Conservation (phyloP, 331 rosid species). For the Saraca asoca region DNA sequence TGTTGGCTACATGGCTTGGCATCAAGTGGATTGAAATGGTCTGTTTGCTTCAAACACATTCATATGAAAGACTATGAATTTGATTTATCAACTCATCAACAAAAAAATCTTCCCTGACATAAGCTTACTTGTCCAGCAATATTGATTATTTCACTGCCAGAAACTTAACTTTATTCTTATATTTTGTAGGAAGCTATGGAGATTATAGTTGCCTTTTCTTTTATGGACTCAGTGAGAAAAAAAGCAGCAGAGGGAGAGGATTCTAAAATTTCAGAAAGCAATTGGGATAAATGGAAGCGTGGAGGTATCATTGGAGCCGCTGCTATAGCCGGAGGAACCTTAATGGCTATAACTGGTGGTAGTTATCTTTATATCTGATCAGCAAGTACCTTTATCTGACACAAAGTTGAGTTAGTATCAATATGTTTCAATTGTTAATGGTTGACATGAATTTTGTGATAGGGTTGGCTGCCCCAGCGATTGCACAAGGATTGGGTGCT, state of each 20-base stretch:
- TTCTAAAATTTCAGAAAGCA: conserved; percentile 44
- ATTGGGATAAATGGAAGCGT: conserved; percentile 87
- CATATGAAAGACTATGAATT: conserved; percentile 28
- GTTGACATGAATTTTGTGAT: conserved; percentile 36
- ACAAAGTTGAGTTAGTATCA: conserved; percentile 22
- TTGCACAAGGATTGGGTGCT: conserved; percentile 90
- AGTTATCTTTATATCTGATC: conserved; percentile 34
- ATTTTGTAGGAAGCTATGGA: conserved; percentile 84
- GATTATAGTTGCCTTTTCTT: conserved; percentile 74
- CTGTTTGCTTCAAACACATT: conserved; percentile 37
- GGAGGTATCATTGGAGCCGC: conserved; percentile 93
- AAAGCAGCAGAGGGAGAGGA: conserved; percentile 46
- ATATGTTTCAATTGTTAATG: conserved; percentile 1
- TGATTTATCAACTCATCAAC: too few relatives aligned
- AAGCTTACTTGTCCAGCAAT: too few relatives aligned
- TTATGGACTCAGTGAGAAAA: conserved; percentile 60
- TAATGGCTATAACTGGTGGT: conserved; percentile 96
- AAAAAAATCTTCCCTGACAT: not conserved
- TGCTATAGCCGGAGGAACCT: conserved; percentile 90
- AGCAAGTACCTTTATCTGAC: conserved; percentile 14
- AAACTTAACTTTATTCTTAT: conserved; percentile 15
- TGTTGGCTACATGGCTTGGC: conserved; percentile 81
- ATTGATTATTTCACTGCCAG: conserved; percentile 5
- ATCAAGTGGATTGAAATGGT: conserved; percentile 82
- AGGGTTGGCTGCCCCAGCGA: conserved; percentile 98